Evolutionary conservation across 345 rosid genomes (phyloP).

Genomic region (Camelina hispida): DNA sequence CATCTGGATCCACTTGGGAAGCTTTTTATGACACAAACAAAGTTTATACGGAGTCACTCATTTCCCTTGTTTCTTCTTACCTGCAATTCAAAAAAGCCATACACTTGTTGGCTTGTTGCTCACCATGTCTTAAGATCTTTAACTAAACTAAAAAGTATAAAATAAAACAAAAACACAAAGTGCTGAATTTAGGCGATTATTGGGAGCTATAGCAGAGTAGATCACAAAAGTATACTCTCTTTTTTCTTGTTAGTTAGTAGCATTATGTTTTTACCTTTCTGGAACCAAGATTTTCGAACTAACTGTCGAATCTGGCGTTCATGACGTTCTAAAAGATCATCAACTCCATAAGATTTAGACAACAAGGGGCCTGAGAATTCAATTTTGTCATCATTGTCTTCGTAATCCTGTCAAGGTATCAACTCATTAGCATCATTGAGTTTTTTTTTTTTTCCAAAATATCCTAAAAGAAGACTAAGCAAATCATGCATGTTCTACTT

Average conservation of each 20-base stretch:
- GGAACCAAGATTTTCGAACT: conserved; percentile 89
- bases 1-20: conserved; percentile 22
- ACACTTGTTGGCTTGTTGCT: conserved; percentile 24
- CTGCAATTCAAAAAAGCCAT: conserved; percentile 45
- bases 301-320: conserved; percentile 93
- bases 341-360: conserved; percentile 78
- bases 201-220: background rate
- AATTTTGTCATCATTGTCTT: conserved; percentile 63
- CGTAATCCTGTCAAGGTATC: conserved; percentile 54
- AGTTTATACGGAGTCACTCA: conserved; percentile 48
- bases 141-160: background rate
- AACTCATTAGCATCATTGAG: conserved; percentile 38
- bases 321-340: conserved; percentile 80
- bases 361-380: conserved; percentile 92
- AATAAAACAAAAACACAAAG: background rate
- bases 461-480: conserved; percentile 27
- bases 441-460: conserved; percentile 16
- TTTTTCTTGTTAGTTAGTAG: background rate
- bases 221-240: background rate
- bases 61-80: conserved; percentile 62
- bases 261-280: conserved; percentile 63
- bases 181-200: background rate
- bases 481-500: conserved; percentile 37
- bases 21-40: conserved; percentile 32
- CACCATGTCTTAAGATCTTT: conserved; percentile 9